Evolutionary conservation across 495 filamentous ascomycete genomes (phyloP).

Genomic region (Penicillium daleae): DNA sequence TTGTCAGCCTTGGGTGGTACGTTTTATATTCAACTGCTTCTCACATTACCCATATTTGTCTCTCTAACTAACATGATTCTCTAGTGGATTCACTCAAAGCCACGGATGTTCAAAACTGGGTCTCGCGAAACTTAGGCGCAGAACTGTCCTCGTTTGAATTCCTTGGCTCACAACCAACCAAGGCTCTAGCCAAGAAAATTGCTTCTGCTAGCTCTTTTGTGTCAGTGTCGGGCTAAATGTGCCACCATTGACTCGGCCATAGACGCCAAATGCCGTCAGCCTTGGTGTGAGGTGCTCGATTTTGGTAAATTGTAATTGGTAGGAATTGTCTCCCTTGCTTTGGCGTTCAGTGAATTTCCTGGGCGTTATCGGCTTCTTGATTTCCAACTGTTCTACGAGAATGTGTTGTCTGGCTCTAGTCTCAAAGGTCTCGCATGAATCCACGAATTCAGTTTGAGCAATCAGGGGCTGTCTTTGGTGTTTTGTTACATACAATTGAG

Average conservation of each 20-base stretch:
- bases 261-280: neutral
- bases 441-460: neutral
- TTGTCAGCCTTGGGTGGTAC: constrained; percentile 33
- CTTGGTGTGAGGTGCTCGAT: neutral
- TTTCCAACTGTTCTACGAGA: neutral
- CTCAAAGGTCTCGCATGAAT: constrained; percentile 7
- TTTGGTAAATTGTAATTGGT: neutral
- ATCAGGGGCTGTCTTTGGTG: neutral
- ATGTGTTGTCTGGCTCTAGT: constrained; percentile 2
- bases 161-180: constrained; percentile 30
- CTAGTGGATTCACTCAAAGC: constrained; percentile 46
- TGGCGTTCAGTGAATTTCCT: neutral
- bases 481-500: constrained; percentile 19
- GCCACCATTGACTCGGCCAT: neutral
- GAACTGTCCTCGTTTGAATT: constrained; percentile 36
- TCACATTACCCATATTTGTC: too few relatives aligned
- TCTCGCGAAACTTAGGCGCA: constrained; percentile 30
- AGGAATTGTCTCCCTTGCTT: neutral
- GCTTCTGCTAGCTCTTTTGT: constrained; percentile 29
- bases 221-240: constrained; percentile 18
- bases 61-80: constrained; percentile 14
- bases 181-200: constrained; percentile 28
- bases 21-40: neutral
- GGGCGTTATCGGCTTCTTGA: neutral
- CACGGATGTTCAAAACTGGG: constrained; percentile 45